A percentile compares a stretch with the other conserved stretches of the same genome.
Conservation (phyloP, 2,329 filamentous ascomycete genomes). For the Furcasterigmium sp. region DNA sequence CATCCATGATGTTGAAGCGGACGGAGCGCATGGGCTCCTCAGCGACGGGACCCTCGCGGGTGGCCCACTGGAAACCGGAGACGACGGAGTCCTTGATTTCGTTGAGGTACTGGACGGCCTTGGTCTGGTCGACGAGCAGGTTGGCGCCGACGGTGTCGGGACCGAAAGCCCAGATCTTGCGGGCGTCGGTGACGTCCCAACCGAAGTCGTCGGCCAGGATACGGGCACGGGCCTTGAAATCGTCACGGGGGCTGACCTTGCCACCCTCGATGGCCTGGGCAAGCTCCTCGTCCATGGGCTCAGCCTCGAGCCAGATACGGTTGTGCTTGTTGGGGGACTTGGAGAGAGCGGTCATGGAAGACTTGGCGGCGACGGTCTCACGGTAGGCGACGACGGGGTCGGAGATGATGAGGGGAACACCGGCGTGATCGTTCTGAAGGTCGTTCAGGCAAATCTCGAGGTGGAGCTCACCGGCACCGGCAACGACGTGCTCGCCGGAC, state of each 20-base stretch:
- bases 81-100: conserved; percentile 99
- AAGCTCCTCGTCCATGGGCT: conserved; percentile 90
- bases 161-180: conserved; percentile 99
- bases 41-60: conserved; percentile 92
- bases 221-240: conserved; percentile 98
- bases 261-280: conserved; percentile 83
- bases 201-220: conserved; percentile 92
- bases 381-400: conserved; percentile 98
- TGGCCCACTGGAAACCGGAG: conserved; percentile 99
- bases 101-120: conserved; percentile 99
- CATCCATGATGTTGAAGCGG: conserved; percentile 99
- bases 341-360: conserved; percentile 93
- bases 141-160: conserved; percentile 97
- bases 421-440: conserved; percentile 98
- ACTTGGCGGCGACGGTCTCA: conserved; percentile 83
- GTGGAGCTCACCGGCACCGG: conserved; percentile 98
- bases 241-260: conserved; percentile 91
- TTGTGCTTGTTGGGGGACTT: conserved; percentile 99
- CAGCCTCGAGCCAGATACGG: conserved; percentile 93
- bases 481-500: conserved; percentile 98
- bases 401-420: conserved; percentile 95
- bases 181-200: conserved; percentile 99
- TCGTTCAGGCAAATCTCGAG: conserved; percentile 99
- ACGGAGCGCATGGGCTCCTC: conserved; percentile 97
- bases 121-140: conserved; percentile 98